Conservation (phyloP, 2,329 filamentous ascomycete species). For the Neofusicoccum cordaticola region DNA sequence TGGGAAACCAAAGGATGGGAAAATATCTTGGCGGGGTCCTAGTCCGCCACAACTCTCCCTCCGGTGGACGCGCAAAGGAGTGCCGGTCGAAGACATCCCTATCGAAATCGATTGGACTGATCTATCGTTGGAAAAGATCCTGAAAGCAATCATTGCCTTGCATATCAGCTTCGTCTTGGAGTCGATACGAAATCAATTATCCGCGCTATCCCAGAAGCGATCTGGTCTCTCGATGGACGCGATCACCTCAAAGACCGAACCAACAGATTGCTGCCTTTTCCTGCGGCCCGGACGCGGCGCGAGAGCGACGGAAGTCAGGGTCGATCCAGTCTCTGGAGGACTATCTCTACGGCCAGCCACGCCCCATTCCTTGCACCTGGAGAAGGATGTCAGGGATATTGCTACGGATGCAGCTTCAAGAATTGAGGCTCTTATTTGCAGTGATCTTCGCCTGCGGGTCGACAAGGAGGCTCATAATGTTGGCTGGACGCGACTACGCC, state of each 20-base stretch:
- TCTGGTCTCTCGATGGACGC: conserved; percentile 59
- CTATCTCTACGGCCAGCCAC: conserved; percentile 64
- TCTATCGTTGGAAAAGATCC: conserved; percentile 70
- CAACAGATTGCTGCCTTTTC: conserved; percentile 64
- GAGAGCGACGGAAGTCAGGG: conserved; percentile 55
- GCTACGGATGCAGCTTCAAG: conserved; percentile 56
- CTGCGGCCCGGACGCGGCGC: conserved; percentile 67
- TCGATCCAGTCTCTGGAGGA: conserved; percentile 77
- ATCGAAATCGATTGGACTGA: conserved; percentile 64
- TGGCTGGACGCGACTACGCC: conserved; percentile 59
- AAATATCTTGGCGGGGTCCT: conserved; percentile 33
- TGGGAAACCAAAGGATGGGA: conserved; percentile 45
- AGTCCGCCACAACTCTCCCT: conserved; percentile 49
- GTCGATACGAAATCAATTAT: conserved; percentile 62
- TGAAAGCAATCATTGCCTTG: conserved; percentile 70
- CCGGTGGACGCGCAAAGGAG: conserved; percentile 83
- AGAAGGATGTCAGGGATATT: conserved; percentile 63
- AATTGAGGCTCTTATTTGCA: conserved; percentile 62
- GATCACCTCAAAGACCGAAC: conserved; percentile 58
- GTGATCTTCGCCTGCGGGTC: conserved; percentile 61
- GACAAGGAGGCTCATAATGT: conserved; percentile 58
- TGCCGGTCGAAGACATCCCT: conserved; percentile 67
- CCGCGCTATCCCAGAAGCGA: conserved; percentile 55
- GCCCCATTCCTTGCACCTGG: conserved; percentile 46
- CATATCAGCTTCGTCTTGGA: conserved; percentile 72